phyloP scores from a whole-genome alignment of 106 monocot species.

The Hemerocallis citrina region DNA sequence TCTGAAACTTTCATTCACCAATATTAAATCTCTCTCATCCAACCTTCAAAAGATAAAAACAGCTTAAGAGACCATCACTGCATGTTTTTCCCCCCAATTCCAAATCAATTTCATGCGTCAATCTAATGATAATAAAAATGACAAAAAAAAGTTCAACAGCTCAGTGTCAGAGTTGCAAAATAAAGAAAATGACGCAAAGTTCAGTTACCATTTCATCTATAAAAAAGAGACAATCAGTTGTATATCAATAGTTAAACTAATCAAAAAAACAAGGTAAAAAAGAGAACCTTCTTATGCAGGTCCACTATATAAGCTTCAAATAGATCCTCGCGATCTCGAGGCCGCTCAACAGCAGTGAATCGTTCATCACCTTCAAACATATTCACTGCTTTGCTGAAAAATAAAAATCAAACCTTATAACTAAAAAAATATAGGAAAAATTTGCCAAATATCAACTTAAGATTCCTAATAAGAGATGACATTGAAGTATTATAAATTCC shows the following conservation, averaged over 20 bases:
- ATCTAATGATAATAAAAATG: too few species aligned
- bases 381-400: constrained; percentile 73
- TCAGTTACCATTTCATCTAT: not conserved
- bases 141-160: too few species aligned
- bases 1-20: too few species aligned
- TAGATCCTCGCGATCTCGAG: constrained; percentile 86
- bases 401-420: not conserved
- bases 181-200: not conserved
- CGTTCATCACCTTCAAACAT: constrained; percentile 95
- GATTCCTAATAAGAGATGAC: not conserved
- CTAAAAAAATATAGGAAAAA: not conserved
- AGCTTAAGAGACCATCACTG: too few species aligned
- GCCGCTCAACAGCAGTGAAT: constrained; percentile 77
- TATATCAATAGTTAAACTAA: not conserved
- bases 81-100: too few species aligned
- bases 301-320: constrained; percentile 75
- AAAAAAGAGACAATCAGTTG: not conserved
- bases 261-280: not conserved
- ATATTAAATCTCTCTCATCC: too few species aligned
- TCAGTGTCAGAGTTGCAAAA: not conserved
- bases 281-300: constrained; percentile 84
- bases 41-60: too few species aligned
- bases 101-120: too few species aligned
- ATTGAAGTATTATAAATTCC: not conserved
- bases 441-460: not conserved